Evolutionary conservation across 225 moss, liverwort and hornwort species (phyloP).

Genomic region (Bryoerythrophyllum caledonicum): DNA sequence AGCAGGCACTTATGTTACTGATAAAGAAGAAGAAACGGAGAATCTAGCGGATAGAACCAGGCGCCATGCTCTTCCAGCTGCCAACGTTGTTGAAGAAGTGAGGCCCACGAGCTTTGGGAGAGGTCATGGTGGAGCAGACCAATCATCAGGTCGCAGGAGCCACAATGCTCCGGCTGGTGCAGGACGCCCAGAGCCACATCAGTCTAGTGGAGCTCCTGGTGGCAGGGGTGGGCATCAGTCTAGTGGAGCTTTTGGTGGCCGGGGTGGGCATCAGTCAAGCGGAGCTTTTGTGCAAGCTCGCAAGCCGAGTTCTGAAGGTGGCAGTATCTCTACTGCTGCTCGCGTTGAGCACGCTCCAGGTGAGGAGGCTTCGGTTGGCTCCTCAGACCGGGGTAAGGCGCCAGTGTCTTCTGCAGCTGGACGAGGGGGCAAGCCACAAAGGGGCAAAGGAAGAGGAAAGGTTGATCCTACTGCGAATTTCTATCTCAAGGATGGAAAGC

Average conservation of each 20-base stretch:
- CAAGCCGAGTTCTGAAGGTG: slow-evolving; percentile 31
- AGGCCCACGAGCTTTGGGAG: slow-evolving; percentile 22
- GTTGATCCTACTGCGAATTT: slow-evolving; percentile 66
- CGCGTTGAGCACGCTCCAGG: slow-evolving; percentile 21
- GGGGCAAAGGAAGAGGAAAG: slow-evolving; percentile 71
- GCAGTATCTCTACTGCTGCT: slow-evolving; percentile 13
- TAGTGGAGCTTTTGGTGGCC: slow-evolving; percentile 1
- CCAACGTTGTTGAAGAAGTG: slow-evolving; percentile 26
- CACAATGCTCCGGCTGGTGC: neutral
- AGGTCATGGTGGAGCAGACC: slow-evolving; percentile 38
- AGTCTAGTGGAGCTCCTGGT: slow-evolving; percentile 14
- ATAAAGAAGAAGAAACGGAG: slow-evolving; percentile 89
- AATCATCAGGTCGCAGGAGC: slow-evolving; percentile 21
- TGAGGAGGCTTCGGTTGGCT: slow-evolving; percentile 27
- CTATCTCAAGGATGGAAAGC: slow-evolving; percentile 88
- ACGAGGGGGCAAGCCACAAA: slow-evolving; percentile 60
- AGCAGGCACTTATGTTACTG: slow-evolving; percentile 60
- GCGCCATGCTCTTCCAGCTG: slow-evolving; percentile 31
- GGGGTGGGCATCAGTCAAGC: no score
- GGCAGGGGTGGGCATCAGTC: slow-evolving; percentile 39
- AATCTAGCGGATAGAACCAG: slow-evolving; percentile 61
- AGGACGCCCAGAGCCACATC: slow-evolving; percentile 13
- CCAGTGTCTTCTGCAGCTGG: slow-evolving; percentile 28
- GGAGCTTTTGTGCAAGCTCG: slow-evolving; percentile 23
- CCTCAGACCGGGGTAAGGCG: slow-evolving; percentile 31